Evolutionary conservation across 306 rosid species (phyloP), one percentile per base, ranked within the genome.

Genomic region (apple (Malus domestica)): DNA sequence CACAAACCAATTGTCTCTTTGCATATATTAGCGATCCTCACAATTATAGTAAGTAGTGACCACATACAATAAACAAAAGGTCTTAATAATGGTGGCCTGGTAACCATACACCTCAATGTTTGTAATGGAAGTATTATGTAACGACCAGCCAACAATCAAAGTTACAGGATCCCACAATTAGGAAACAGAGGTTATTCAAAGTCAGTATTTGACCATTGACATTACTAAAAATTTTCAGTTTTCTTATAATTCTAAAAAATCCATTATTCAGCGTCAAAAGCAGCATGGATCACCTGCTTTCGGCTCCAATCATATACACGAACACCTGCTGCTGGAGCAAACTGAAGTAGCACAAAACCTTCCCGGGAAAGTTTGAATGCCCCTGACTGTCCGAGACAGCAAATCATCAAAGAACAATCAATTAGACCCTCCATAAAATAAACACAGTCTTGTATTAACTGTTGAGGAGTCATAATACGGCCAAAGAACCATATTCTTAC

Each of bases 311-410:
- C 99, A 85, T 90, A 95, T 40, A 84, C 83, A 49, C 97, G 93
- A 33, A 83, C 74, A 62, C 90, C 96, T 16, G 90, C 76, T 1
- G 96, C 92, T 3, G 97, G 99, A 49, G 99, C 97, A 76, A 95
- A 90, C 87, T 95, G 96, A 87, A 92, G 99, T 76, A 95, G 80
- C 70, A 95, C 81, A 83, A 85, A 84, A 70, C 99, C 99, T 59
- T 95, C 97, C 89, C 74, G 88, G n/a, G 96, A 79, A 72, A 95
- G 70, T 84, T 92, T 92, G 81, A 84, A 90, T 33, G 99, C 97
- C 62, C 98, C 96, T 12, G 99, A 92, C 98, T 95, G 82, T 78
- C 71, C 55, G 68, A 66, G 72, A 87, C 78, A 67, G 69, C 38
- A 46, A 72, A 75, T 49, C 72, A 62, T 73, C 69, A 67, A 73